Percentiles rank a stretch among this genome's conserved stretches.
Conservation (phyloP, 371 early-diverging fungal genomes). For the Zychaea mexicana region DNA sequence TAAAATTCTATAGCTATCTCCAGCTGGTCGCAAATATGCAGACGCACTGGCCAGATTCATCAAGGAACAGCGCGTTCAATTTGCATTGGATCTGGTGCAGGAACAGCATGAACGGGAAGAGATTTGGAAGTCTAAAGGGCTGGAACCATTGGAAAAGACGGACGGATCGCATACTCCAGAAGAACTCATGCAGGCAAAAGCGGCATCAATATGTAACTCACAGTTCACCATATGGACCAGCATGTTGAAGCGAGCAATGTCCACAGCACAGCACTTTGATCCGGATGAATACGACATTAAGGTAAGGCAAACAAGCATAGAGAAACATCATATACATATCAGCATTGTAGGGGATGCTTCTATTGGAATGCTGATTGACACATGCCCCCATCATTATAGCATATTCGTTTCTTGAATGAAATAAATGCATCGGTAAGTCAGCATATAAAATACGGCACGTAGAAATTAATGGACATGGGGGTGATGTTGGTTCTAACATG, state of each 20-base stretch:
- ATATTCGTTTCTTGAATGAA: slow-evolving; percentile 78
- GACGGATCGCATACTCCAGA: slow-evolving; percentile 10
- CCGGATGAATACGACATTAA: slow-evolving; percentile 71
- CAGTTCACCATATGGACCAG: slow-evolving; percentile 77
- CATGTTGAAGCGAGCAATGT: slow-evolving; percentile 70
- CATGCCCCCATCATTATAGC: too few species aligned
- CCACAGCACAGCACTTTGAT: slow-evolving; percentile 72
- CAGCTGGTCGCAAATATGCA: slow-evolving; percentile 63
- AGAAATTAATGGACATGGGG: neutral
- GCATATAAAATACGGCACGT: neutral
- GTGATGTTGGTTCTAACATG: neutral
- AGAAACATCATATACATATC: too few species aligned
- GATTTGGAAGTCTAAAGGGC: slow-evolving; percentile 27
- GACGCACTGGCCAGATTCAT: slow-evolving; percentile 70
- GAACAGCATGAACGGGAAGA: slow-evolving; percentile 34
- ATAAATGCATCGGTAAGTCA: slow-evolving; percentile 80
- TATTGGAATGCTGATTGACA: neutral
- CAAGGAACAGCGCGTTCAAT: slow-evolving; percentile 39
- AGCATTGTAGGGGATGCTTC: too few species aligned
- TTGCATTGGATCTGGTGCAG: slow-evolving; percentile 38
- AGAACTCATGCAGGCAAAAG: slow-evolving; percentile 1
- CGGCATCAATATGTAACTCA: slow-evolving; percentile 33
- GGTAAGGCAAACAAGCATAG: neutral
- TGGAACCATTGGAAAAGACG: slow-evolving; percentile 31
- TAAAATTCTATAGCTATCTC: slow-evolving; percentile 50